phyloP scores from a whole-genome alignment of 2,329 filamentous ascomycete genomes.

The Aspergillus pseudoviridinutans region DNA sequence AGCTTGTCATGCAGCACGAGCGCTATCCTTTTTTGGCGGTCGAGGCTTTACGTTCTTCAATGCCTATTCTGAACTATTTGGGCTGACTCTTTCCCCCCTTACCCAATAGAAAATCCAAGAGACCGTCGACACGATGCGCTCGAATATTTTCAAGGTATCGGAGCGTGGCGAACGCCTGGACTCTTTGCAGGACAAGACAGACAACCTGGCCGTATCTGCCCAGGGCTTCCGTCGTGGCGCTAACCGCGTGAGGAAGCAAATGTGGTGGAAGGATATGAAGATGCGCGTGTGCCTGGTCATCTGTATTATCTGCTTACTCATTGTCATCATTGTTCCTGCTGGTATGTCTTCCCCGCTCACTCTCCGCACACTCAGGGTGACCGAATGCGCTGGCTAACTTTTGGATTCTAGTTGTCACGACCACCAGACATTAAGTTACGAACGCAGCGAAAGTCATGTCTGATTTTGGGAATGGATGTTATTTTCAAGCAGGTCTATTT shows the following conservation, averaged over 20 bases:
- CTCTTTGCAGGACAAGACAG: conserved; percentile 83
- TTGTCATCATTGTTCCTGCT: conserved; percentile 90
- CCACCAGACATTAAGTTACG: conserved; percentile 39
- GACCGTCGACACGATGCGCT: conserved; percentile 89
- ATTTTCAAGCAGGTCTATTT: conserved; percentile 32
- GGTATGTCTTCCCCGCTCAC: conserved; percentile 56
- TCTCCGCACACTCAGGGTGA: background rate
- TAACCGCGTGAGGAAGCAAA: conserved; percentile 92
- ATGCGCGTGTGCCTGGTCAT: conserved; percentile 96
- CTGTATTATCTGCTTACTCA: conserved; percentile 84
- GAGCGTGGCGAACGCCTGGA: conserved; percentile 88
- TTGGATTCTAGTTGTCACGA: conserved; percentile 39
- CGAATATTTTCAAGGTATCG: conserved; percentile 96
- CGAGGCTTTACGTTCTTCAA: background rate
- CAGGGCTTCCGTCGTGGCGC: conserved; percentile 95
- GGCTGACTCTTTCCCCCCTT: conserved; percentile 17
- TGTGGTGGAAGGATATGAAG: conserved; percentile 99
- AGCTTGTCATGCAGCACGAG: background rate
- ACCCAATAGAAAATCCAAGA: conserved; percentile 84
- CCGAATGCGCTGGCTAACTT: conserved; percentile 13
- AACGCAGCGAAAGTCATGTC: conserved; percentile 25
- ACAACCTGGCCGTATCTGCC: conserved; percentile 88
- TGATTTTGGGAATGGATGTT: conserved; percentile 28
- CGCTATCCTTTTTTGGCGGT: background rate
- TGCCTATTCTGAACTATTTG: conserved; percentile 2